Evolutionary conservation across 176 grass and related monocot species (phyloP), one percentile per base, ranked within the genome.

Genomic region (Juncus effusus): DNA sequence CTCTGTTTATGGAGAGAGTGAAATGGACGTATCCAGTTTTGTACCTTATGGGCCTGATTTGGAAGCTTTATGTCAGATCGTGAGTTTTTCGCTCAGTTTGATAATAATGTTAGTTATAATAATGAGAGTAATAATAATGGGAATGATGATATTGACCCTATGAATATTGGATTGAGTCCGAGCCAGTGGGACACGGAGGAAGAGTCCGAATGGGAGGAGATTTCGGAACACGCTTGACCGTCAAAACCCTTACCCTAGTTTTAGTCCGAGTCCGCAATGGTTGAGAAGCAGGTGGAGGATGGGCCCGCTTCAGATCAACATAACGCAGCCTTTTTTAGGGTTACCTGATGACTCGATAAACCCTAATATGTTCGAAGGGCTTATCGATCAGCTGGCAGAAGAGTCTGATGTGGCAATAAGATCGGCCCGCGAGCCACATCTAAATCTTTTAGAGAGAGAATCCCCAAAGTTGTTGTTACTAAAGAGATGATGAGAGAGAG

Each of bases 351-450:
- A 97, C 68, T 96, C 88, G 77, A 84, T 91, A 72, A 80, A 89
- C 77, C 69, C 85, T 52, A 81, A 70, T 45, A 79, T 79, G 13
- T 89, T 92, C 14, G 88, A 89, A 56, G 84, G 83, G 55, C 67
- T 92, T 58, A 81, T 97, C 40, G 88, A 97, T 15, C 88, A 82
- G 41, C 77, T 97, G 78, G 88, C 82, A 45, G 42, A 45, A 7
- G 42, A 45, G 42, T 45, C 42, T 45, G 74, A 15, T 76, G 70
- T 73, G n/a, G n/a, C n/a, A n/a, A n/a, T 7, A 83, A 77, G 77
- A 84, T 77, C 74, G 88, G 93, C n/a, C 74, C 92, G 79, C 81
- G 84, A 68, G 82, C 92, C 65, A 81, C 93, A 59, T 76, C 83
- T 6, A 64, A 60, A 75, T 83, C 79, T 12, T 86, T 42, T 2